Evolutionary conservation across 1,139 yeast species (phyloP).

Genomic region (Pichia sp.): DNA sequence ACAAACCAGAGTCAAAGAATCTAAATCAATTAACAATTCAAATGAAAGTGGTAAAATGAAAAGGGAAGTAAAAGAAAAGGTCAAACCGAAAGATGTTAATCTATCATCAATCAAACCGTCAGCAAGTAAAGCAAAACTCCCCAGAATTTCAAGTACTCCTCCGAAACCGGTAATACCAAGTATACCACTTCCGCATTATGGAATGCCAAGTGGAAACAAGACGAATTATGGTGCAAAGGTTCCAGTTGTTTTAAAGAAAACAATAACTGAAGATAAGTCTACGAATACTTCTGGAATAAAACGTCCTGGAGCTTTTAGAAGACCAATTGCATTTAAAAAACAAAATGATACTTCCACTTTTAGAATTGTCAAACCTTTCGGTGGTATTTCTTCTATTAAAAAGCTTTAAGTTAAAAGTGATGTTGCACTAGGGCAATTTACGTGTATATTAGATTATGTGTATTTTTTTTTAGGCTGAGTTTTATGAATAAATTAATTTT

Average conservation of each 20-base stretch:
- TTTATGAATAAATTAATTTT: too few relatives aligned
- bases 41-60: too few relatives aligned
- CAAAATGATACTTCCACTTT: conserved; percentile 20
- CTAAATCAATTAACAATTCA: too few relatives aligned
- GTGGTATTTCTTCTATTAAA: conserved; percentile 21
- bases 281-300: conserved; percentile 1
- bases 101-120: background rate
- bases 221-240: background rate
- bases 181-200: conserved; percentile 17
- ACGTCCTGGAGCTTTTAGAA: conserved; percentile 32
- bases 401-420: conserved; percentile 4
- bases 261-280: conserved; percentile 10
- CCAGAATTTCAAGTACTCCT: background rate
- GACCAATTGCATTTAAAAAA: conserved; percentile 48
- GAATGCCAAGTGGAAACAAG: conserved; percentile 8
- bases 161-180: background rate
- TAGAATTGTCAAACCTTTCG: conserved; percentile 19
- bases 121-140: background rate
- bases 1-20: too few relatives aligned
- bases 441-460: background rate
- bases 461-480: too few relatives aligned
- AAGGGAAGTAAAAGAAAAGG: too few relatives aligned
- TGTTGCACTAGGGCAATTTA: too few relatives aligned
- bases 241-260: conserved; percentile 7
- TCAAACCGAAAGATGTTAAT: background rate